phyloP scores from a whole-genome alignment of 2,329 filamentous ascomycete genomes.

The Phoma sp. region DNA sequence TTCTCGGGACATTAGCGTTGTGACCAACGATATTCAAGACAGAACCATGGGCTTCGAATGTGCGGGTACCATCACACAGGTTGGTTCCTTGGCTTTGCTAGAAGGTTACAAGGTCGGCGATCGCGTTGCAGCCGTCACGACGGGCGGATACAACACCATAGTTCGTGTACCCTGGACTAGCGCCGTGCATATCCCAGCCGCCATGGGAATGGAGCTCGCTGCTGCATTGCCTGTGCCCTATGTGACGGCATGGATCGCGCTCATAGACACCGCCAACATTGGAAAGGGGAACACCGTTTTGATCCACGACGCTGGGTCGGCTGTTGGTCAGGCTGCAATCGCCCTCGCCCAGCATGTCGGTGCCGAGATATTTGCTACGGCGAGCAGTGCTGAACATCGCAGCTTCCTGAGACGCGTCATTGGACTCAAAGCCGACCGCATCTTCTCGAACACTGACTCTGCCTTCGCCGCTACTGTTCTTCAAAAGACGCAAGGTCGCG shows the following conservation, averaged over 20 bases:
- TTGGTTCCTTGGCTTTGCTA: not conserved
- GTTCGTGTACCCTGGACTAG: not conserved
- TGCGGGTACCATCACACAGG: constrained; percentile 13
- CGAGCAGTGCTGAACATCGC: not conserved
- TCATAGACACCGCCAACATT: constrained; percentile 23
- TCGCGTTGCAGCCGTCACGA: constrained; percentile 6
- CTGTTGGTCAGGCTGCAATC: constrained; percentile 17
- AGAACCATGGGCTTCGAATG: constrained; percentile 20
- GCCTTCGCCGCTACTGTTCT: constrained; percentile 26
- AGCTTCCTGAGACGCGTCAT: constrained; percentile 12
- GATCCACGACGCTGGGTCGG: constrained; percentile 34
- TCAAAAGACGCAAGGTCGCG: constrained; percentile 25
- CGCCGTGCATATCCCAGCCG: constrained; percentile 10
- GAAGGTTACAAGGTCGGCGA: constrained; percentile 13
- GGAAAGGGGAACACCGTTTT: constrained; percentile 29
- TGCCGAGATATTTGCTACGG: constrained; percentile 2
- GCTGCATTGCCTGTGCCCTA: constrained; percentile 26
- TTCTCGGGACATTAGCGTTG: constrained; percentile 1
- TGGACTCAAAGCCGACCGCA: constrained; percentile 7
- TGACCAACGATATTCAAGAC: not conserved
- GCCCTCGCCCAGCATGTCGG: not conserved
- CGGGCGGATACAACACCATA: not conserved
- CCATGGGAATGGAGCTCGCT: constrained; percentile 22
- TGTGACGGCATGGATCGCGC: constrained; percentile 22
- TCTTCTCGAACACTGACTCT: constrained; percentile 30